Base-by-base conservation (phyloP, 768 basidiomycete genomes). In the Mycena leptocephala region DNA sequence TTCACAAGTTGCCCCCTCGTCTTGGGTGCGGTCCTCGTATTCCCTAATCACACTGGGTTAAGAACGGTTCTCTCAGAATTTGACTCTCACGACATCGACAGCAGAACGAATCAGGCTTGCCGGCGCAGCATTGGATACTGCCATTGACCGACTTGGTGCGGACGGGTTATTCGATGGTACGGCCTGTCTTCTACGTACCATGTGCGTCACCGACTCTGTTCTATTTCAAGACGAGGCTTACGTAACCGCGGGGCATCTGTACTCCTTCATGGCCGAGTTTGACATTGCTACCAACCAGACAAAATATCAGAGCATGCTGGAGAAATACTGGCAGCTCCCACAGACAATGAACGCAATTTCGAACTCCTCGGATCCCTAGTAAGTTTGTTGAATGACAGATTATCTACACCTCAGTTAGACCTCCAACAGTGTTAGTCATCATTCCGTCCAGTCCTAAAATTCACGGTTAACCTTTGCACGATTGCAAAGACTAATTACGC, bases 181-280 rank as follows among this genome's bases (percentile, higher is more conserved):
- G 35, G 20, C 22, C 62, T 7, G 9, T 30, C 14, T 28, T 7
- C 33, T 18, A 2, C 48, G 2, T 22, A 24, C 14, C 5, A 18
- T 5, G 13, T 4, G 24, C n/a, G n/a, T 24, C 4, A 39, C 14
- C 10, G 33, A 26, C 35, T 2, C 7, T 5, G 10, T 67, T n/a
- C 4, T 5, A 13, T 39, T 53, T 24, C 13, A n/a, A 53, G 64
- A 10, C 22, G 43, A 65, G 3, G 28, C 20, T 3, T 48, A 3
- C 11, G 64, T 43, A 2, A 65, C 20, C 0, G 13, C 64, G 20
- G 64, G 64, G 28, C 20, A 65, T 28, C 46, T 65, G 43, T 64
- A 46, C 41, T 64, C 62, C 20, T 33, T 53, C n/a, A 51, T 66
- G 65, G 65, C 65, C n/a, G 32, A 33, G 24, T 66, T 53, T n/a